Base-by-base conservation (phyloP, 2,329 filamentous ascomycete species). In the Paecilomyces variotii region DNA sequence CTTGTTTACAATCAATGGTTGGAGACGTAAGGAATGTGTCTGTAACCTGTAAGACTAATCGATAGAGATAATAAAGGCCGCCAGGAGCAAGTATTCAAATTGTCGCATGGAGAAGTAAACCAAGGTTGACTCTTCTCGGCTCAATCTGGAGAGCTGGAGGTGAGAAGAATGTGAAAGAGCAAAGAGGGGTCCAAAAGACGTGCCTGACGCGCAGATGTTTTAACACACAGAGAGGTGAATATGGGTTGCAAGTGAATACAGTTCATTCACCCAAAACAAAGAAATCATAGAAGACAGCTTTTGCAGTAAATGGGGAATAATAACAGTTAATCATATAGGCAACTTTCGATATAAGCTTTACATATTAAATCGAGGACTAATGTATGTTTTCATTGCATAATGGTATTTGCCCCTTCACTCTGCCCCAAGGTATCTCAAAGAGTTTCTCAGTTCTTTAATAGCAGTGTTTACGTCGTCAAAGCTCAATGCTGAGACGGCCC, bases 381-480 rank as follows among this genome's bases (percentile, higher is more conserved):
- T 6, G 12, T 2, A 45, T 45, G 5, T 12, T 7, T 34, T 34
- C 32, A 34, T 34, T 12, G 32, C 32, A 34, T 34, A 34, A 12
- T 34, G 32, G 32, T 34, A 34, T 34, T 11, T 34, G 32, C 14
- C 10, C n/a, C 50, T 56, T 74, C 68, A 87, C 39, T 76, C 76
- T 11, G 85, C 88, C 1, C 90, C 90, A 54, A 97, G 76, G 19
- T 80, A 76, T 58, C 83, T 79, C 62, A 99, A 76, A 2, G 94
- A 94, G 60, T 84, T 85, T 56, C 84, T 84, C 61, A 99, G 73
- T 70, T 99, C 92, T 68, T 87, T 87, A 3, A 97, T 87, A 0
- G 94, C 94, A 0, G 94, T 99, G 1, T 87, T 81, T 1, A 96
- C 89, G 71, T 99, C 94, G 65, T 99, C 94, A 74, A 99, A 99